Conservation (phyloP, 73 alveolate genomes). For the Blepharisma japonicum region DNA sequence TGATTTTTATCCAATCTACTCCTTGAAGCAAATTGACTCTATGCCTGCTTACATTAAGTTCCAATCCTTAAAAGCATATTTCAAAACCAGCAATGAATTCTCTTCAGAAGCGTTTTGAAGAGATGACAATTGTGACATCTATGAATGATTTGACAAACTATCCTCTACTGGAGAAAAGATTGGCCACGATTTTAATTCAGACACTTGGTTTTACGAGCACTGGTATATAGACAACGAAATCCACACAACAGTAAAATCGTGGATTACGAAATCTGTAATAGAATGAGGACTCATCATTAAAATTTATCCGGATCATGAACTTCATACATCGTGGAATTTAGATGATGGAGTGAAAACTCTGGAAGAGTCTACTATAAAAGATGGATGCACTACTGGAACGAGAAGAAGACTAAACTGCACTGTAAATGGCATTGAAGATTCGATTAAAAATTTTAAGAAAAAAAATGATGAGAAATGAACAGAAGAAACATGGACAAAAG, state of each 20-base stretch:
- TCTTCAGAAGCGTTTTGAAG: constrained; percentile 14
- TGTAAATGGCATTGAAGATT: not conserved
- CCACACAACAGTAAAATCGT: not conserved
- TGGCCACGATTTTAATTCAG: constrained; percentile 20
- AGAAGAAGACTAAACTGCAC: not conserved
- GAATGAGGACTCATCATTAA: constrained; percentile 18
- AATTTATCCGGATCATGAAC: not conserved
- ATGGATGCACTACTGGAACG: not conserved
- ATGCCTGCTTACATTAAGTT: no score
- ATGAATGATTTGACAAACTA: constrained; percentile 17
- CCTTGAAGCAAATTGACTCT: no score
- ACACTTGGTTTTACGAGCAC: constrained; percentile 10
- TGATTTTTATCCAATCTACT: no score
- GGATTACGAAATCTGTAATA: not conserved
- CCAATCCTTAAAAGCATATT: no score
- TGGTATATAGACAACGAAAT: constrained; percentile 6
- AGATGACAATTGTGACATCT: constrained; percentile 20
- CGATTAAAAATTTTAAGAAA: not conserved
- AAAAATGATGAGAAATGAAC: not conserved
- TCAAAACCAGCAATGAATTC: not conserved
- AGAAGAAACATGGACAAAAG: not conserved
- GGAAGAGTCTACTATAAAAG: not conserved
- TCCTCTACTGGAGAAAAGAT: not conserved
- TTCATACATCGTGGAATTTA: not conserved
- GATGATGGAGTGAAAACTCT: not conserved